Conservation (phyloP, 257 asterid genomes). For the Echites panduratus region DNA sequence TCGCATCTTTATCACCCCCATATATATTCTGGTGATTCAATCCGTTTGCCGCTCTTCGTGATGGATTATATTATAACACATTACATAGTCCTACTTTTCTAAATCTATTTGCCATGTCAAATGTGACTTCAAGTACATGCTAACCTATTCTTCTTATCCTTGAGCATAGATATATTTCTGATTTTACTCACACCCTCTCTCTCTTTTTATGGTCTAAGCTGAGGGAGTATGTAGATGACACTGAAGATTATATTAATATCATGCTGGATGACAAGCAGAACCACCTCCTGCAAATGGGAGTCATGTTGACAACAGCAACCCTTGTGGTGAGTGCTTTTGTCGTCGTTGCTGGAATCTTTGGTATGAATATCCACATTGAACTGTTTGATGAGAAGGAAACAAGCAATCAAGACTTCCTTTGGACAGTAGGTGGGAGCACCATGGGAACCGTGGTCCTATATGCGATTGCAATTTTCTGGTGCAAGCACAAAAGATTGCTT, state of each 20-base stretch:
- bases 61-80: not conserved
- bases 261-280: constrained; percentile 89
- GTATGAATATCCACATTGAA: constrained; percentile 57
- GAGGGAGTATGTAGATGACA: constrained; percentile 87
- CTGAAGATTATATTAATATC: constrained; percentile 82
- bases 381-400: constrained; percentile 27
- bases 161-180: not conserved
- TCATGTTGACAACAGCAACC: constrained; percentile 61
- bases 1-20: not conserved
- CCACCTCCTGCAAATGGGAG: constrained; percentile 87
- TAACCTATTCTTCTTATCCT: not conserved
- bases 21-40: not conserved
- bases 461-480: constrained; percentile 55
- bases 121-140: not conserved
- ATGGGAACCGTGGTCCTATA: constrained; percentile 37
- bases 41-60: not conserved
- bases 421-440: constrained; percentile 62
- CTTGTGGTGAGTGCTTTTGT: constrained; percentile 64
- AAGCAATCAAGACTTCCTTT: constrained; percentile 46
- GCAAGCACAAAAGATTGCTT: constrained; percentile 50
- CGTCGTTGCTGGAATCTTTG: constrained; percentile 60
- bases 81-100: not conserved
- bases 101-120: not conserved
- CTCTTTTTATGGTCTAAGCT: constrained; percentile 30
- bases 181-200: constrained; percentile 9